Evolutionary conservation across 139 green algal genomes (phyloP).

Genomic region (Diplosphaera chodatii): DNA sequence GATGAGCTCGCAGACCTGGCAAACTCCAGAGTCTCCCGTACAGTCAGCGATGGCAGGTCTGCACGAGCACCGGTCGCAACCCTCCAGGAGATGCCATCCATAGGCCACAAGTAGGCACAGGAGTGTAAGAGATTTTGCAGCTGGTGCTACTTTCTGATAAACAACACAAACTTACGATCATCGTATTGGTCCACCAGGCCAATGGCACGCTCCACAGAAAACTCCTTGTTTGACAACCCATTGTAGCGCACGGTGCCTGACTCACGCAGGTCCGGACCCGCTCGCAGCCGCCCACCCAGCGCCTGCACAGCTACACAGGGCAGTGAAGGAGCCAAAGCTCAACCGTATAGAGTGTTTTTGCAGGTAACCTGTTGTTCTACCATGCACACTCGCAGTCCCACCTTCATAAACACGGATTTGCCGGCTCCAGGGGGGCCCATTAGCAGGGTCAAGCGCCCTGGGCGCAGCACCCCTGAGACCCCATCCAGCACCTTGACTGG

Average conservation of each 20-base stretch:
- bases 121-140: too few species aligned
- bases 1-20: too few species aligned
- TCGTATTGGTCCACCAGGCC: slow-evolving; percentile 53
- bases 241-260: slow-evolving; percentile 62
- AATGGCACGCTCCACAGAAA: slow-evolving; percentile 41
- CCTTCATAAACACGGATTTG: slow-evolving; percentile 55
- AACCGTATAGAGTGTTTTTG: too few species aligned
- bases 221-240: slow-evolving; percentile 38
- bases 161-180: slow-evolving; percentile 4
- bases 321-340: too few species aligned
- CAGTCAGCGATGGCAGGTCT: slow-evolving; percentile 64
- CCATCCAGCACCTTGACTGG: slow-evolving; percentile 27
- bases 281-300: slow-evolving; percentile 44
- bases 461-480: slow-evolving; percentile 37
- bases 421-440: slow-evolving; percentile 57
- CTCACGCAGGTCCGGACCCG: slow-evolving; percentile 13
- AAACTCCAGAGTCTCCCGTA: slow-evolving; percentile 75
- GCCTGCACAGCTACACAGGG: slow-evolving; percentile 6
- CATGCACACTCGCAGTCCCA: too few species aligned
- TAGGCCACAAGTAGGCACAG: too few species aligned
- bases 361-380: too few species aligned
- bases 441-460: slow-evolving; percentile 49
- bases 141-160: too few species aligned
- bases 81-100: too few species aligned
- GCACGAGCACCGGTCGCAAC: too few species aligned